Conservation (phyloP, 1,284 basidiomycete species). For the Cryptococcus jaspeensis region DNA sequence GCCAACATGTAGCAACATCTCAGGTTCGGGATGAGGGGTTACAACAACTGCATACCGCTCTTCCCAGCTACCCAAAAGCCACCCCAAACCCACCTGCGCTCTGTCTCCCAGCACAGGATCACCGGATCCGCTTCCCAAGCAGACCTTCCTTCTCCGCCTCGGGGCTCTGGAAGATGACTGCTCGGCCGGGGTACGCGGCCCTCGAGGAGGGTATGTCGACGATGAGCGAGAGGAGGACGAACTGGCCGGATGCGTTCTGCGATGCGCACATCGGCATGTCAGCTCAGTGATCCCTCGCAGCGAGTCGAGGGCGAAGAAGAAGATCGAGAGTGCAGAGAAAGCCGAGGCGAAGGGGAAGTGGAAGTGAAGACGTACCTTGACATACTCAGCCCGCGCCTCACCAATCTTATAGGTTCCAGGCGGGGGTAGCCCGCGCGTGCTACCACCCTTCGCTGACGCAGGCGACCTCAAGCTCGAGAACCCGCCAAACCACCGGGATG, state of each 20-base stretch:
- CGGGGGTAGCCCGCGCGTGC: constrained; percentile 30
- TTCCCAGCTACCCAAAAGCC: no score
- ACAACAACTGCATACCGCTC: constrained; percentile 7
- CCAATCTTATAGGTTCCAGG: constrained; percentile 50
- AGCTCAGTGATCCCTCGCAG: neutral
- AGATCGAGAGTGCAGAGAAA: no score
- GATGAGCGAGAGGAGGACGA: constrained; percentile 43
- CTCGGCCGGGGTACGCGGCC: constrained; percentile 41
- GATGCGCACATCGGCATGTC: neutral
- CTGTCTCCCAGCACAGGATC: neutral
- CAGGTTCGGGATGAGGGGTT: neutral
- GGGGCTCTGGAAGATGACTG: constrained; percentile 45
- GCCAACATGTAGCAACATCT: no score
- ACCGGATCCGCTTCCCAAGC: constrained; percentile 22
- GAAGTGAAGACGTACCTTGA: constrained; percentile 37
- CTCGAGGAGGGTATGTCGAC: constrained; percentile 44
- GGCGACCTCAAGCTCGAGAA: constrained; percentile 7
- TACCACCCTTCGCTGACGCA: neutral
- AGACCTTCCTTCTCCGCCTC: constrained; percentile 47
- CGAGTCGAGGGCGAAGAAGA: no score
- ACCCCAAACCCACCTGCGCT: neutral
- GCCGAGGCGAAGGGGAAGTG: neutral
- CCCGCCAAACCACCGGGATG: constrained; percentile 13
- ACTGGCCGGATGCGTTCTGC: constrained; percentile 43
- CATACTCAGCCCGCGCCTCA: constrained; percentile 50